A percentile compares a stretch with the other conserved stretches of the same genome.
phyloP scores from a whole-genome alignment of 495 filamentous ascomycete genomes.

The Glarea lozoyensis region DNA sequence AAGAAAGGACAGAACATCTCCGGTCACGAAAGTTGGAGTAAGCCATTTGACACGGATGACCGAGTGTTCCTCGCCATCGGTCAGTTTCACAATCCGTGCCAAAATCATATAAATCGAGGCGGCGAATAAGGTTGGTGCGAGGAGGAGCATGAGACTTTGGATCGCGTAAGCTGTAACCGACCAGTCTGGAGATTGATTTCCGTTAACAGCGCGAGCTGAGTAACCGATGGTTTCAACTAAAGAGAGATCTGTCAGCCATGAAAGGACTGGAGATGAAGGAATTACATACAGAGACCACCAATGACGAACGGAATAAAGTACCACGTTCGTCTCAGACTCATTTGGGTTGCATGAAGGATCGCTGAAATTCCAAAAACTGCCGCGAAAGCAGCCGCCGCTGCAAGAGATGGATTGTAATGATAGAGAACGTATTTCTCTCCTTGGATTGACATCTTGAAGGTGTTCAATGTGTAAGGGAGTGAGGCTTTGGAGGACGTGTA shows the following conservation, averaged over 20 bases:
- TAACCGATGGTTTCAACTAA: slow-evolving; percentile 37
- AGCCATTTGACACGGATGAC: slow-evolving; percentile 28
- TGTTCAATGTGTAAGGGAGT: too few relatives aligned
- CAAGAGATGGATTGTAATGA: slow-evolving; percentile 39
- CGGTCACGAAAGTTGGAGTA: slow-evolving; percentile 35
- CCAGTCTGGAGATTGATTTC: slow-evolving; percentile 26
- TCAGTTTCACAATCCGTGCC: slow-evolving; percentile 34
- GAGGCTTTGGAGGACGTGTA: too few relatives aligned
- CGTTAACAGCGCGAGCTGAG: slow-evolving; percentile 32
- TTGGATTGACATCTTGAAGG: too few relatives aligned
- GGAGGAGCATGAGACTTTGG: slow-evolving; percentile 34
- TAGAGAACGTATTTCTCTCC: slow-evolving; percentile 11
- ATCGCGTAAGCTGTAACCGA: slow-evolving; percentile 34
- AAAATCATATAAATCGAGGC: slow-evolving; percentile 47
- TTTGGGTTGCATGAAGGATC: slow-evolving; percentile 36
- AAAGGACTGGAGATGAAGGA: not conserved
- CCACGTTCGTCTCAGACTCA: slow-evolving; percentile 41
- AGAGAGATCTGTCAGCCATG: not conserved
- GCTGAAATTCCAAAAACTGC: slow-evolving; percentile 40
- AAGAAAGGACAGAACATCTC: slow-evolving; percentile 35
- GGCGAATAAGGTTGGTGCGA: slow-evolving; percentile 44
- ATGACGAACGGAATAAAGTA: slow-evolving; percentile 53
- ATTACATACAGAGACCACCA: slow-evolving; percentile 44
- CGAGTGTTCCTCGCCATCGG: slow-evolving; percentile 31
- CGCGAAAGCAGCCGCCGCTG: slow-evolving; percentile 38